Evolutionary conservation across 2,329 filamentous ascomycete species (phyloP).

Genomic region (Leptographium lundbergii): DNA sequence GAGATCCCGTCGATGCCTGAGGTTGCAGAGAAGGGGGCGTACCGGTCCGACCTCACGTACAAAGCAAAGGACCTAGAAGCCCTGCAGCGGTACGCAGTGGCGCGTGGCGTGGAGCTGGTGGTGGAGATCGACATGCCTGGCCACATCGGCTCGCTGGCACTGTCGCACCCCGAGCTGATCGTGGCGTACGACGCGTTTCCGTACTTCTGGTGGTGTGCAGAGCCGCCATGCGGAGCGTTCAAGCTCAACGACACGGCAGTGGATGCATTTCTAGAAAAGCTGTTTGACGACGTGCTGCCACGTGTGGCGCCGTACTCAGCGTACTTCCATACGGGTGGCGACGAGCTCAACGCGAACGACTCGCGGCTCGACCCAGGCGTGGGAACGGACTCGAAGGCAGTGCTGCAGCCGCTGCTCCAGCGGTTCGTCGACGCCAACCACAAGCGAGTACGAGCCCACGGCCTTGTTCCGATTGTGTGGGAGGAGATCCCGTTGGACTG

Average conservation of each 20-base stretch:
- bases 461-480: slow-evolving; percentile 69
- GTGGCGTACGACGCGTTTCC: slow-evolving; percentile 47
- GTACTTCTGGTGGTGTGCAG: slow-evolving; percentile 45
- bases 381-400: slow-evolving; percentile 45
- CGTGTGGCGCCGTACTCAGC: slow-evolving; percentile 54
- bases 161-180: slow-evolving; percentile 59
- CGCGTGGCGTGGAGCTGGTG: slow-evolving; percentile 58
- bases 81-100: slow-evolving; percentile 58
- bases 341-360: slow-evolving; percentile 70
- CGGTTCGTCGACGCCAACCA: slow-evolving; percentile 63
- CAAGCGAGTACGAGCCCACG: slow-evolving; percentile 46
- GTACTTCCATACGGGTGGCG: slow-evolving; percentile 79
- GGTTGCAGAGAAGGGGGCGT: slow-evolving; percentile 61
- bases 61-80: slow-evolving; percentile 47
- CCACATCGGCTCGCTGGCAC: slow-evolving; percentile 56
- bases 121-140: slow-evolving; percentile 74
- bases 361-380: slow-evolving; percentile 65
- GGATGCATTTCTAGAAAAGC: slow-evolving; percentile 54
- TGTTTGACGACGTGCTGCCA: slow-evolving; percentile 68
- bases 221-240: slow-evolving; percentile 56
- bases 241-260: slow-evolving; percentile 64
- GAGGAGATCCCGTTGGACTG: slow-evolving; percentile 74
- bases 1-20: slow-evolving; percentile 65
- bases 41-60: slow-evolving; percentile 55
- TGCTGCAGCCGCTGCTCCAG: slow-evolving; percentile 66